These are phyloP conservation scores for Apiospora arundinis DNA, from an alignment of 2,329 filamentous ascomycete genomes.

Conservation along the genomic window DNA sequence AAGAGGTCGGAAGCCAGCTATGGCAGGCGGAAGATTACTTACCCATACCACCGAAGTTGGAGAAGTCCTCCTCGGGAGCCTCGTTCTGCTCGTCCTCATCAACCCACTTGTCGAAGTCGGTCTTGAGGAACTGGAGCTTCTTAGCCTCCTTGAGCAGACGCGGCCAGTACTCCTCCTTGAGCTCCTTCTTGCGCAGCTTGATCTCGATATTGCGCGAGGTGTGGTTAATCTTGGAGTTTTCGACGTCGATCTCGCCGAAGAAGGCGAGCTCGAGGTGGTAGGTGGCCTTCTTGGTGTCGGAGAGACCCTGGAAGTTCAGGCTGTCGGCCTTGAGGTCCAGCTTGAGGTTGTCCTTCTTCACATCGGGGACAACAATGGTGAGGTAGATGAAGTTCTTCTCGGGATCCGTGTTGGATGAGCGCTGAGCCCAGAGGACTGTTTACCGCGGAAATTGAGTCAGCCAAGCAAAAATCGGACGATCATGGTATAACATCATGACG, in stretches of 20 bases:
- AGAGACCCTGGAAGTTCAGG: conserved; percentile 83
- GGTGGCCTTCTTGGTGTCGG: conserved; percentile 81
- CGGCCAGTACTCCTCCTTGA: conserved; percentile 94
- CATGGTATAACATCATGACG: neutral
- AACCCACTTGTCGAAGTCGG: conserved; percentile 99
- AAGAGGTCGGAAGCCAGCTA: conserved; percentile 23
- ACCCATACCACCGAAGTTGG: conserved; percentile 71
- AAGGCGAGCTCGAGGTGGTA: conserved; percentile 89
- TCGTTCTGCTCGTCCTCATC: conserved; percentile 99
- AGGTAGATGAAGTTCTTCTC: conserved; percentile 95
- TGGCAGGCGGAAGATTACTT: conserved; percentile 39
- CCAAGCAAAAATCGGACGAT: neutral
- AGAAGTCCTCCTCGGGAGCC: conserved; percentile 79
- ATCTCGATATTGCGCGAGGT: conserved; percentile 87
- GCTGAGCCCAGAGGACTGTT: conserved; percentile 95
- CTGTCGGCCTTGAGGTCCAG: conserved; percentile 81
- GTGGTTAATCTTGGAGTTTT: conserved; percentile 85
- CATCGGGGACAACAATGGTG: conserved; percentile 87
- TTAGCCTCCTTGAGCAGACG: conserved; percentile 87
- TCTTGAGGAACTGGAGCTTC: conserved; percentile 96
- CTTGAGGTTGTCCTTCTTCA: conserved; percentile 76
- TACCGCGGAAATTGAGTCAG: conserved; percentile 24
- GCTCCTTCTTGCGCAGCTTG: conserved; percentile 95
- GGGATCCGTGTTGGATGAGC: conserved; percentile 79
- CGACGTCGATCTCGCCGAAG: conserved; percentile 87